These are phyloP conservation scores for Candida odintsovae DNA, from an alignment of 805 yeast genomes.

Conservation along the genomic window DNA sequence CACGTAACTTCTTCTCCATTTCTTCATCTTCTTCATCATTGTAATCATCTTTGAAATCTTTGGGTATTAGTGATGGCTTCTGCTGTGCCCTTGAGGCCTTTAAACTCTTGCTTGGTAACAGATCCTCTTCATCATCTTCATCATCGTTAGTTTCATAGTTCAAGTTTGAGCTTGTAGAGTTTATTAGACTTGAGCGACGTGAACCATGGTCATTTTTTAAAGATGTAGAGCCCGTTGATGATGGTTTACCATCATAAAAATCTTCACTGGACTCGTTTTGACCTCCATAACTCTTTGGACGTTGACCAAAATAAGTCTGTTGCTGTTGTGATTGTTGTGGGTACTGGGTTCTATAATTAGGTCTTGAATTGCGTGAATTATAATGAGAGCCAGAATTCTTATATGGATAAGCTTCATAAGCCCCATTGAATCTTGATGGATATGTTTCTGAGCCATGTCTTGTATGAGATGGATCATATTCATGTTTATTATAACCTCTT, in stretches of 20 bases:
- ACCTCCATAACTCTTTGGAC: neutral
- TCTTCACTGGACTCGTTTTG: neutral
- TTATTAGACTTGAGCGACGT: neutral
- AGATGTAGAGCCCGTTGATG: neutral
- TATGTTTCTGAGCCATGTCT: neutral
- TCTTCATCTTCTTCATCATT: conserved; percentile 20
- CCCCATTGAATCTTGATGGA: neutral
- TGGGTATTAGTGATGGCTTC: conserved; percentile 22
- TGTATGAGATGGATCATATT: neutral
- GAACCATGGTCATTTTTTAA: neutral
- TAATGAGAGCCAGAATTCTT: neutral
- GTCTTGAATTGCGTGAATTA: neutral
- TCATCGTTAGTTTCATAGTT: neutral
- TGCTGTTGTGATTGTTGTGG: neutral
- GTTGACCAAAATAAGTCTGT: neutral
- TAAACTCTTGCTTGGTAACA: neutral
- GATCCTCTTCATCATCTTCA: neutral
- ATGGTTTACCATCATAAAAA: neutral
- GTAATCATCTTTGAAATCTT: conserved; percentile 19
- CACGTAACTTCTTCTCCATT: conserved; percentile 5
- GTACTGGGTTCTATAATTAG: neutral
- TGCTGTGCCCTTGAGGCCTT: neutral
- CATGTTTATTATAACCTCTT: neutral
- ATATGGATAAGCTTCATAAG: neutral
- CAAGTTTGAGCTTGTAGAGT: neutral